Evolutionary conservation across 2,329 filamentous ascomycete species (phyloP), one percentile per base, ranked within the genome.

Genomic region (Alternaria brassicicola): DNA sequence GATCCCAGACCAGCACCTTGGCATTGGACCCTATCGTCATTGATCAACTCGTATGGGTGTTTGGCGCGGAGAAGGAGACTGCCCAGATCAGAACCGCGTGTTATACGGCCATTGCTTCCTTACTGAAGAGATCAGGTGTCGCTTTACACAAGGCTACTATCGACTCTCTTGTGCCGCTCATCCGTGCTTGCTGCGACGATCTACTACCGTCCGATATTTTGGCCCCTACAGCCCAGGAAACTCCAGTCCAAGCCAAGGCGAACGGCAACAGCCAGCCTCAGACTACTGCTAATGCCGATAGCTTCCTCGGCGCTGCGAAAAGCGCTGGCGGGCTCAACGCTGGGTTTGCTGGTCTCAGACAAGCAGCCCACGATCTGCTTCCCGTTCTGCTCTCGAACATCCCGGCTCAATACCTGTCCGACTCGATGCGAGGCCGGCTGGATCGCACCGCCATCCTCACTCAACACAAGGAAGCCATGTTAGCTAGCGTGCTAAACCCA

Each of bases 401-500:
- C 3, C 87, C 89, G 1, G 86, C 89, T 55, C 82, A 86, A 48
- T 83, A 87, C 71, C 78, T 96, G 35, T 85, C 89, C n/a, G 86
- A 89, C 8, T 86, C 89, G 2, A 73, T 92, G 19, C 88, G 94
- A 51, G 85, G 88, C 10, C 86, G 92, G 47, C 83, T 97, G 62
- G 92, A 97, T 71, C 89, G 91, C 63, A 91, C 91, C 3, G 90
- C 92, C 19, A 89, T 97, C 55, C 79, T 97, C 21, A 85, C 83
- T 5, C 83, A 84, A 58, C 84, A 89, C 74, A 88, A 87, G 71
- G 82, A 88, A 30, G 89, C 90, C 39, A 91, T 97, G 85, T 72
- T 95, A 10, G 87, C 92, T 6, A 94, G 92, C 74, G 88, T 96
- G 12, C 80, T 97, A 58, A 92, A 95, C 75, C 91, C 92, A 0